Conservation (phyloP, 2,329 filamentous ascomycete genomes). For the Trichophaea hybrida region DNA sequence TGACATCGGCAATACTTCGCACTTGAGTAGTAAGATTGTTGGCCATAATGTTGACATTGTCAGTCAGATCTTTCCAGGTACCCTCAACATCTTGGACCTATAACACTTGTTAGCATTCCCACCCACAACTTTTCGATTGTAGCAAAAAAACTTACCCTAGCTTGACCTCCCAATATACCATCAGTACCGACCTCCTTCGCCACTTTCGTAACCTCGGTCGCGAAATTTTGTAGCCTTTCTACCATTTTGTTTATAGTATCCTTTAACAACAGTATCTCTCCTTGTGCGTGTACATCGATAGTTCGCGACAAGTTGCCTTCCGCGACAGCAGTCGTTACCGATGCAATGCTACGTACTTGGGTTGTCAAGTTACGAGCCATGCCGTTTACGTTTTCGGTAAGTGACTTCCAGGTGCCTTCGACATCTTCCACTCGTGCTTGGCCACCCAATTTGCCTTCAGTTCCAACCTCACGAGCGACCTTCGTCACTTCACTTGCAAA, state of each 20-base stretch:
- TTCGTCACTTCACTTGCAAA: constrained; percentile 96
- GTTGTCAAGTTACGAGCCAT: constrained; percentile 98
- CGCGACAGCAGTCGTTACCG: constrained; percentile 89
- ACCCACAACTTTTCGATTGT: not conserved
- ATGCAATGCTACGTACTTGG: constrained; percentile 92
- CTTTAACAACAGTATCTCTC: constrained; percentile 89
- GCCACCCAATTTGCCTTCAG: constrained; percentile 82
- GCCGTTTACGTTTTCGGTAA: constrained; percentile 91
- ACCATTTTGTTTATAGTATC: constrained; percentile 99
- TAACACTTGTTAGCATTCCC: constrained; percentile 4
- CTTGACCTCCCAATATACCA: constrained; percentile 83
- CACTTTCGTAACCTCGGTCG: constrained; percentile 86
- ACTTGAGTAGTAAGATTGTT: constrained; percentile 80
- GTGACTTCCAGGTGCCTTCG: constrained; percentile 89
- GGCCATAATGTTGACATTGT: constrained; percentile 80
- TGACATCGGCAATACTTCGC: constrained; percentile 80
- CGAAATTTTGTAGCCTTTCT: constrained; percentile 92
- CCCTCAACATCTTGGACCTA: constrained; percentile 84
- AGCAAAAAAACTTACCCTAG: constrained; percentile 34
- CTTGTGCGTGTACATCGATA: constrained; percentile 83
- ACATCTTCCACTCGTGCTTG: constrained; percentile 94
- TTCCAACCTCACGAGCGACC: constrained; percentile 90
- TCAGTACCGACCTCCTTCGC: constrained; percentile 94
- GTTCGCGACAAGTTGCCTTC: constrained; percentile 90
- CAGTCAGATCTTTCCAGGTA: constrained; percentile 93